Percentiles rank a stretch among this genome's conserved stretches.
These are phyloP conservation scores for Psilocybe cubensis DNA, from an alignment of 768 basidiomycete genomes.

Conservation along the genomic window DNA sequence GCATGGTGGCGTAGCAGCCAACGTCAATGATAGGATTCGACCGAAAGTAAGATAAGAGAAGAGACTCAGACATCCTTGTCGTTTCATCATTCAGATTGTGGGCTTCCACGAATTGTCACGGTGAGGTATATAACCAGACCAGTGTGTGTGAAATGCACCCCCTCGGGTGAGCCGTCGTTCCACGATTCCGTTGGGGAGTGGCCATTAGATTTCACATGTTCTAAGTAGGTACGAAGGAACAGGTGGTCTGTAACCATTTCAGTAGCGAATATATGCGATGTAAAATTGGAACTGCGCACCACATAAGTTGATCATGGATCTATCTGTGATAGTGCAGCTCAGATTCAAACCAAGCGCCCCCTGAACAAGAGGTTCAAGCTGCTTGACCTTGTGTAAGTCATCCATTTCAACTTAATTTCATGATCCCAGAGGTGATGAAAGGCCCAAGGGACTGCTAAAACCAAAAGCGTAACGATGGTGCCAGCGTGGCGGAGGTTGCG, in stretches of 20 bases:
- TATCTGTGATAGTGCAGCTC: too few relatives aligned
- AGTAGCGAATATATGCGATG: neutral
- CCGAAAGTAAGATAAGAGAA: neutral
- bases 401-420: too few relatives aligned
- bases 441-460: too few relatives aligned
- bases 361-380: too few relatives aligned
- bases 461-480: too few relatives aligned
- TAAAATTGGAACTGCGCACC: neutral
- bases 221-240: neutral
- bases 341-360: too few relatives aligned
- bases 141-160: neutral
- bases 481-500: too few relatives aligned
- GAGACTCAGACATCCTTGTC: neutral
- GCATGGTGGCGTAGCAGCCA: constrained; percentile 13
- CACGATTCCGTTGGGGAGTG: neutral
- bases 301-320: neutral
- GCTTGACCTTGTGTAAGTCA: too few relatives aligned
- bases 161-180: neutral
- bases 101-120: neutral
- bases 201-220: constrained; percentile 4
- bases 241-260: neutral
- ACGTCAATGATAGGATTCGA: neutral
- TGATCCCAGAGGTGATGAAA: too few relatives aligned
- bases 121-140: constrained; percentile 4
- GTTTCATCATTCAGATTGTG: neutral